Base-by-base conservation (phyloP, 2,329 filamentous ascomycete species). In the Aureobasidium sp. region DNA sequence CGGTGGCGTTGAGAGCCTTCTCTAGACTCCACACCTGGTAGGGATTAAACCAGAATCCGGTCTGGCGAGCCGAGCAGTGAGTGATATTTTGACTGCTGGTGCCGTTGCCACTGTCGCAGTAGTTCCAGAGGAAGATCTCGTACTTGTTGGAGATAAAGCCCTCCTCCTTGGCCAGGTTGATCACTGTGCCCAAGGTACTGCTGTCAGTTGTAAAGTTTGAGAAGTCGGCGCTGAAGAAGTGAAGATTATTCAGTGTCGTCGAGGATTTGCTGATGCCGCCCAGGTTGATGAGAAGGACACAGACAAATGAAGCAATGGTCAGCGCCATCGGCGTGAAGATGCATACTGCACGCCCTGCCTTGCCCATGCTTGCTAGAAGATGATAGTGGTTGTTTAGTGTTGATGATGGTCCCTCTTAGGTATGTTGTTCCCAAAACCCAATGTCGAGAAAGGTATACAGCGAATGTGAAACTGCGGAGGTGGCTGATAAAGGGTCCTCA, bases 261-360 rank as follows among this genome's bases (percentile, higher is more conserved):
- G 75, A 80, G 62, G 73, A 73, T 64, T 79, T 78, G 67, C 80
- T 80, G 64, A 81, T 81, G 67, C 83, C 82, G 39, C 82, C 83
- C 56, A 85, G 67, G 65, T 83, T 81, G 58, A 87, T 79, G 42
- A 87, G 71, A 52, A 83, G 69, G 61, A 86, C 74, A 68, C 88
- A 88, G 69, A 94, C 78, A 70, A 97, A 80, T 63, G 89, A 87
- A 66, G 83, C 88, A 69, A 94, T 77, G 22, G 90, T 93, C 71
- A 96, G 83, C 66, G 84, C 80, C 77, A 96, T 91, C 64, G 93
- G 93, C 79, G 91, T 80, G 76, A 89, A 84, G 77, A 97, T 94
- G 78, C 91, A 97, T 74, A 89, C 79, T 70, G 93, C 85, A 72
- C 93, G 85, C 68, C 90, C 92, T 71, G 84, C 81, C 77, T 87